Evolutionary conservation across 2,329 filamentous ascomycete species (phyloP).

Genomic region (Cercospora zeina): DNA sequence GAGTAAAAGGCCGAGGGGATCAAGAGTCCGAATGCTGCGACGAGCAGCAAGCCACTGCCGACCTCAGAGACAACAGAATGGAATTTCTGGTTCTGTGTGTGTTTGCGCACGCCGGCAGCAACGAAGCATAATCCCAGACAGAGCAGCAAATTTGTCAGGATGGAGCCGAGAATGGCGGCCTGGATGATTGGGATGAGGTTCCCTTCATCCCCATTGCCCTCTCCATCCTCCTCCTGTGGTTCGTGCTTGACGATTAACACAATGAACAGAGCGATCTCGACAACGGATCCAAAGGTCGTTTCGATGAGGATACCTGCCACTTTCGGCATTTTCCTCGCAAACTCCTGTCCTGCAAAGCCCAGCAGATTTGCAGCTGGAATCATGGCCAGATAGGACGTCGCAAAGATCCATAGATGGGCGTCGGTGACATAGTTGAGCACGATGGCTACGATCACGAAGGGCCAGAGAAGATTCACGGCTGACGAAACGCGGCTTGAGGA

Average conservation of each 20-base stretch:
- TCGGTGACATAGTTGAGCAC: slow-evolving; percentile 50
- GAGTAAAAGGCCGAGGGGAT: slow-evolving; percentile 57
- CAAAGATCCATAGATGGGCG: slow-evolving; percentile 49
- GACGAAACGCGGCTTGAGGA: slow-evolving; percentile 49
- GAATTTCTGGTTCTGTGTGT: slow-evolving; percentile 63
- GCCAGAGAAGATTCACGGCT: slow-evolving; percentile 53
- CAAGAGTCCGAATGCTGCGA: slow-evolving; percentile 61
- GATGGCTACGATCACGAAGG: slow-evolving; percentile 50
- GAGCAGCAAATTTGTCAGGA: slow-evolving; percentile 76
- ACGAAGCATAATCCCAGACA: slow-evolving; percentile 75
- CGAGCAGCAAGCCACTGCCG: slow-evolving; percentile 72
- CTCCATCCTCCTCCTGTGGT: slow-evolving; percentile 21
- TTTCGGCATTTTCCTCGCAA: slow-evolving; percentile 72
- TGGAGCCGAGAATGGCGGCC: slow-evolving; percentile 79
- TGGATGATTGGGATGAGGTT: slow-evolving; percentile 61
- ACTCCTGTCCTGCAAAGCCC: slow-evolving; percentile 66
- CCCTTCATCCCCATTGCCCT: slow-evolving; percentile 36
- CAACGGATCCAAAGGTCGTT: slow-evolving; percentile 63
- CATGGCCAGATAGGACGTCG: slow-evolving; percentile 52
- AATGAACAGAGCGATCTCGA: slow-evolving; percentile 80
- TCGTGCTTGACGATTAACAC: slow-evolving; percentile 57
- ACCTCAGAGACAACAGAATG: slow-evolving; percentile 75
- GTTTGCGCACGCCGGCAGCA: slow-evolving; percentile 66
- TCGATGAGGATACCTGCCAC: slow-evolving; percentile 62
- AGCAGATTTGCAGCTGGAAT: slow-evolving; percentile 53